These are phyloP conservation scores for Tremellales sp. DNA, from an alignment of 1,284 basidiomycete species.

Conservation along the genomic window DNA sequence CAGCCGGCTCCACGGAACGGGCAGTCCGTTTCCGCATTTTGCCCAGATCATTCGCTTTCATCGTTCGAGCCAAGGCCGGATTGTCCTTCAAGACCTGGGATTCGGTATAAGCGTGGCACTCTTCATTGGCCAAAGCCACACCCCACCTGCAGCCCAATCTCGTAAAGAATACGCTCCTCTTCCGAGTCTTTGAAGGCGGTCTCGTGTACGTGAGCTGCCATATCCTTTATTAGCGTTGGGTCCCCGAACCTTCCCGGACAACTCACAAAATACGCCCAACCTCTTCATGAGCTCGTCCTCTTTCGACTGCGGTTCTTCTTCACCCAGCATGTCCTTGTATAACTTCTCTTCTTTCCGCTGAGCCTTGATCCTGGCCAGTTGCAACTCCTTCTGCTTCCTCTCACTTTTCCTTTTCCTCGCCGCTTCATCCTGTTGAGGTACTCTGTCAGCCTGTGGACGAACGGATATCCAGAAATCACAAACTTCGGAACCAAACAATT, in stretches of 20 bases:
- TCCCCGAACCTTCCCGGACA: neutral
- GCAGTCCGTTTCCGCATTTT: slow-evolving; percentile 13
- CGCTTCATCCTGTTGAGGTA: slow-evolving; percentile 20
- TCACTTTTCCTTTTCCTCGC: slow-evolving; percentile 19
- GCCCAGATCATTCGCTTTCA: slow-evolving; percentile 38
- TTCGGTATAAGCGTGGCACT: neutral
- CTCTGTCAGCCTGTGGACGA: neutral
- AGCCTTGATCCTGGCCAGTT: neutral
- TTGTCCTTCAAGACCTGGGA: slow-evolving; percentile 25
- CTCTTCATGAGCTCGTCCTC: slow-evolving; percentile 22
- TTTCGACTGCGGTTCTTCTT: slow-evolving; percentile 7
- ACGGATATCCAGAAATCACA: neutral
- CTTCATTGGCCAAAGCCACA: neutral
- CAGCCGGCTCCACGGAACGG: neutral
- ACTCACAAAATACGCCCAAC: slow-evolving; percentile 28
- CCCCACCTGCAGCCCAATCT: slow-evolving; percentile 38
- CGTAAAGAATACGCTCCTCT: slow-evolving; percentile 36
- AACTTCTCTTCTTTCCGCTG: slow-evolving; percentile 15
- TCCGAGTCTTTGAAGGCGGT: slow-evolving; percentile 36
- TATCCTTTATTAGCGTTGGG: neutral
- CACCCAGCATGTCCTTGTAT: slow-evolving; percentile 19
- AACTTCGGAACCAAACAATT: slow-evolving; percentile 16
- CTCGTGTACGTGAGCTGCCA: slow-evolving; percentile 29
- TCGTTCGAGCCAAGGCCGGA: slow-evolving; percentile 24
- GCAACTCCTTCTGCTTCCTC: slow-evolving; percentile 4